Evolutionary conservation across 306 rosid species (phyloP).

Genomic region (Medicago arabica): DNA sequence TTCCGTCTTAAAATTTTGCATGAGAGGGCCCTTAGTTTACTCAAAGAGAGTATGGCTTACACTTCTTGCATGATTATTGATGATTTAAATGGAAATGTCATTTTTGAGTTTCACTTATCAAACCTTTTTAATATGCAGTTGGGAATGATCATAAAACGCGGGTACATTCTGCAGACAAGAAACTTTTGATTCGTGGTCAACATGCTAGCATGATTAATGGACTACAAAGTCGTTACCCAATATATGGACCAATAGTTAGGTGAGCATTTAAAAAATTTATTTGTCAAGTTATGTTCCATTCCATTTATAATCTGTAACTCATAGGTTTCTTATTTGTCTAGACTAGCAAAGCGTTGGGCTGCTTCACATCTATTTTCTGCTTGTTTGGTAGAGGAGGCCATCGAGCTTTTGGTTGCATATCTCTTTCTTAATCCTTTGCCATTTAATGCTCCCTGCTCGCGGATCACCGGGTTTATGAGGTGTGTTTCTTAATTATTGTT

Average conservation of each 20-base stretch:
- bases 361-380: conserved; percentile 92
- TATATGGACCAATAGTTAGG: conserved; percentile 88
- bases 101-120: conserved; percentile 40
- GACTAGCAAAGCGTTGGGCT: conserved; percentile 97
- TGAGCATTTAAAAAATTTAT: conserved; percentile 44
- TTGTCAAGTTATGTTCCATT: conserved; percentile 9
- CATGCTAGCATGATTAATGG: conserved; percentile 95
- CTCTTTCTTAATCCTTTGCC: conserved; percentile 86
- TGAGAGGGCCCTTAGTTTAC: conserved; percentile 87
- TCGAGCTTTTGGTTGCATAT: conserved; percentile 87
- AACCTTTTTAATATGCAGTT: conserved; percentile 55
- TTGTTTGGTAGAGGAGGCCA: conserved; percentile 89
- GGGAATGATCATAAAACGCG: conserved; percentile 59
- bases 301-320: conserved; percentile 38
- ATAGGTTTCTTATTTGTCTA: conserved; percentile 46
- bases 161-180: conserved; percentile 68
- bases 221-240: conserved; percentile 73
- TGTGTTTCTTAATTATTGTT: conserved; percentile 45
- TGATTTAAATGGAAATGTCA: conserved; percentile 32
- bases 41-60: conserved; percentile 66
- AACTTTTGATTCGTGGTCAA: conserved; percentile 74
- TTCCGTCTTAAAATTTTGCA: conserved; percentile 92
- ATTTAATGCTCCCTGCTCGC: conserved; percentile 74
- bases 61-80: conserved; percentile 35
- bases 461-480: conserved; percentile 91